These are phyloP conservation scores for Pseudogymnoascus sp. DNA, from an alignment of 2,329 filamentous ascomycete genomes.

Conservation along the genomic window DNA sequence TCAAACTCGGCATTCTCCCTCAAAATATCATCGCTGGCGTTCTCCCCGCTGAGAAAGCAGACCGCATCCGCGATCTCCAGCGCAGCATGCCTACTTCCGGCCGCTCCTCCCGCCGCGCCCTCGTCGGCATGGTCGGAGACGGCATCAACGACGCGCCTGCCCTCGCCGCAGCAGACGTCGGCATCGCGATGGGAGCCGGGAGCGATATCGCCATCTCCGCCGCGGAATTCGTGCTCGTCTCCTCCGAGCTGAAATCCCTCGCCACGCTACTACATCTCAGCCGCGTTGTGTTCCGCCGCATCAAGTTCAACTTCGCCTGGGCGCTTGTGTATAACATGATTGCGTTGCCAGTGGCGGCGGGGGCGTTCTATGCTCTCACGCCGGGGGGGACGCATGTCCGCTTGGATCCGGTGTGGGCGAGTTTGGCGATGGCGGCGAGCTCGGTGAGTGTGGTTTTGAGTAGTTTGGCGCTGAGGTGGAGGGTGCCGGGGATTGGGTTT, in stretches of 20 bases:
- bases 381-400: constrained; percentile 47
- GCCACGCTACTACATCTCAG: constrained; percentile 51
- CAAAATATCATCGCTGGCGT: constrained; percentile 79
- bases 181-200: constrained; percentile 69
- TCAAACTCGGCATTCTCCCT: constrained; percentile 62
- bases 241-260: constrained; percentile 47
- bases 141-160: constrained; percentile 78
- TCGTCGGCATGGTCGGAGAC: constrained; percentile 74
- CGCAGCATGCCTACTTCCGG: constrained; percentile 1
- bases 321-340: constrained; percentile 55
- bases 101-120: constrained; percentile 31
- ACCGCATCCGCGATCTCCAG: constrained; percentile 59
- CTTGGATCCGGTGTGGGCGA: constrained; percentile 73
- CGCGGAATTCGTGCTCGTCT: constrained; percentile 69
- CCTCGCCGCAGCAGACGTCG: constrained; percentile 67
- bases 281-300: constrained; percentile 50
- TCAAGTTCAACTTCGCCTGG: constrained; percentile 61
- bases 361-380: constrained; percentile 43
- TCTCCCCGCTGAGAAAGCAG: constrained; percentile 73
- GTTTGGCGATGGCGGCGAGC: constrained; percentile 81
- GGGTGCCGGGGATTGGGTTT: constrained; percentile 31
- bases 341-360: constrained; percentile 55
- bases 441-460: constrained; percentile 79
- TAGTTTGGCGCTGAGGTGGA: constrained; percentile 56
- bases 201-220: constrained; percentile 73